Conservation (phyloP, 345 rosid genomes). For the Sonneratia caseolaris region DNA sequence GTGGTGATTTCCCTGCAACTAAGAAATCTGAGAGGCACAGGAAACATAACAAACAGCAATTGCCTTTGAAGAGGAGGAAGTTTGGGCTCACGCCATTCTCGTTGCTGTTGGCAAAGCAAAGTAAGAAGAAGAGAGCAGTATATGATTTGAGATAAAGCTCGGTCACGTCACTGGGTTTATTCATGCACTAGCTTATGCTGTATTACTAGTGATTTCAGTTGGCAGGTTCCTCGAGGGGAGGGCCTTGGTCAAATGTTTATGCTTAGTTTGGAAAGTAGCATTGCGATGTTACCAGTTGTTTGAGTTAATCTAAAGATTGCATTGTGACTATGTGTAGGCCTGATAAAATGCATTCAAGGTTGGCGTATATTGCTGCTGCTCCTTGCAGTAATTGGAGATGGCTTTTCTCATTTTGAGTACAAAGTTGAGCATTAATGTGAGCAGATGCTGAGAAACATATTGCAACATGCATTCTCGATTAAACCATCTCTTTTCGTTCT, state of each 20-base stretch:
- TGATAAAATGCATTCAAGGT: too few relatives aligned
- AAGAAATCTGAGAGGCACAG: conserved; percentile 34
- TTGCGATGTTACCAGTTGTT: too few relatives aligned
- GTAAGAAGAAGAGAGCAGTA: conserved; percentile 50
- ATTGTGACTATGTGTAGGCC: too few relatives aligned
- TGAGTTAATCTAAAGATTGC: too few relatives aligned
- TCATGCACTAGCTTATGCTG: background rate
- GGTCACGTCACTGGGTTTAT: background rate
- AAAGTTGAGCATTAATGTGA: too few relatives aligned
- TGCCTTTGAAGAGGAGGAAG: conserved; percentile 65
- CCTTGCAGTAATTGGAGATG: too few relatives aligned
- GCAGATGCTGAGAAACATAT: too few relatives aligned
- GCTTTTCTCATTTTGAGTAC: too few relatives aligned
- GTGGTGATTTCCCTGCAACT: conserved; percentile 15
- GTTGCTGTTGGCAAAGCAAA: conserved; percentile 51
- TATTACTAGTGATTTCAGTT: background rate
- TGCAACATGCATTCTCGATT: too few relatives aligned
- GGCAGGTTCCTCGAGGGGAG: background rate
- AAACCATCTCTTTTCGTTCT: too few relatives aligned
- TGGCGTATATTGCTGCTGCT: too few relatives aligned
- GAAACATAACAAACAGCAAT: conserved; percentile 20
- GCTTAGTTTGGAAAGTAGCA: too few relatives aligned
- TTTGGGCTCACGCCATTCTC: conserved; percentile 65
- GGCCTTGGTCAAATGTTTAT: background rate
- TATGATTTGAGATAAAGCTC: background rate